phyloP scores from a whole-genome alignment of 2,329 filamentous ascomycete species.

The Tolypocladium inflatum region DNA sequence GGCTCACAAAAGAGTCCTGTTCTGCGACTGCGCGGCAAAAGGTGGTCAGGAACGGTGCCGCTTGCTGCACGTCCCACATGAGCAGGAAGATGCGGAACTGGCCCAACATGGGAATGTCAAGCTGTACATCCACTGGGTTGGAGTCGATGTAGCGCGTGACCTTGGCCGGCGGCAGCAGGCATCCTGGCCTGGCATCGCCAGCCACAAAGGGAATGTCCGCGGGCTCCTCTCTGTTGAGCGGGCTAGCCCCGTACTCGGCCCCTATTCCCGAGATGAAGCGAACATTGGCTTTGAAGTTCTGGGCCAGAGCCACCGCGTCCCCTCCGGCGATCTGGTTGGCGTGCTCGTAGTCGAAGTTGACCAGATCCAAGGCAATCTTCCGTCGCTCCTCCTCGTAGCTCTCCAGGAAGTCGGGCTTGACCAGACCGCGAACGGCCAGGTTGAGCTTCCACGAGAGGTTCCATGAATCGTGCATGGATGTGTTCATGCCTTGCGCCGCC shows the following conservation, averaged over 20 bases:
- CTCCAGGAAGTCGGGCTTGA: constrained; percentile 42
- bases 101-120: constrained; percentile 68
- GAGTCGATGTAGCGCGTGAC: constrained; percentile 68
- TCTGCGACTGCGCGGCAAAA: constrained; percentile 47
- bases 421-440: constrained; percentile 44
- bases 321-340: constrained; percentile 50
- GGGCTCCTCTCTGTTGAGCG: constrained; percentile 33
- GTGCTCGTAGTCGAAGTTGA: constrained; percentile 50
- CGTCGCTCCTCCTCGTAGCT: constrained; percentile 56
- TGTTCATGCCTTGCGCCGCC: constrained; percentile 61
- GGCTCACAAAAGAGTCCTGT: constrained; percentile 45
- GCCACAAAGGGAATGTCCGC: constrained; percentile 29
- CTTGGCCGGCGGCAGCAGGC: constrained; percentile 55
- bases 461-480: constrained; percentile 49
- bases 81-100: constrained; percentile 72
- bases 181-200: constrained; percentile 43
- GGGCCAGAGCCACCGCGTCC: constrained; percentile 52
- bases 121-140: constrained; percentile 67
- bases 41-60: constrained; percentile 46
- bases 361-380: constrained; percentile 49
- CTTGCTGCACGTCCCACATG: constrained; percentile 48
- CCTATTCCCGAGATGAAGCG: constrained; percentile 67
- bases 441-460: constrained; percentile 48
- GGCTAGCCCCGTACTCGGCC: constrained; percentile 46
- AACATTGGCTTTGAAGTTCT: constrained; percentile 62